Evolutionary conservation across 495 filamentous ascomycete genomes (phyloP).

Genomic region (Platismatia glauca): DNA sequence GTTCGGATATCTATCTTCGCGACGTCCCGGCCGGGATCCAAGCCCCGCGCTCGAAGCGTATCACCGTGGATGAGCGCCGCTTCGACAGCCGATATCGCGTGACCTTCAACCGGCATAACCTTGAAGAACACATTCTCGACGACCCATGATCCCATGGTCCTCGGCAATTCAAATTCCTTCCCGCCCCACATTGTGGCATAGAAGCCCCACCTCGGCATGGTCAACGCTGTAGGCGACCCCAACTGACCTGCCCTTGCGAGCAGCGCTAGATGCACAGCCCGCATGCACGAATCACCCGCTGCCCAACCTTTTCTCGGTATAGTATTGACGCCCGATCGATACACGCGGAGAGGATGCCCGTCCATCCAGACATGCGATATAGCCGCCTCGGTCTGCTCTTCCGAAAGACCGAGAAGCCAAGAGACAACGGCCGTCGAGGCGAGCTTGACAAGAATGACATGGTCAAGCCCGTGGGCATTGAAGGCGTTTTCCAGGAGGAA

Average conservation of each 20-base stretch:
- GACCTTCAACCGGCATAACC: conserved; percentile 32
- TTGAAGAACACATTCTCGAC: conserved; percentile 36
- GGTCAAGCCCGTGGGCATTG: conserved; percentile 37
- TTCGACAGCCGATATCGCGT: conserved; percentile 33
- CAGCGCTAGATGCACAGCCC: conserved; percentile 37
- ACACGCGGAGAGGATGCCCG: conserved; percentile 32
- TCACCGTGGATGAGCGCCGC: too few species aligned
- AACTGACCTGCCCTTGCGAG: conserved; percentile 30
- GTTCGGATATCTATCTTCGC: conserved; percentile 30
- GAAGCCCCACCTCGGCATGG: conserved; percentile 33
- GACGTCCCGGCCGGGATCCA: too few species aligned
- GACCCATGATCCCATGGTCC: conserved; percentile 28
- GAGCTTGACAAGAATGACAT: conserved; percentile 39
- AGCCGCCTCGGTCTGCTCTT: conserved; percentile 29
- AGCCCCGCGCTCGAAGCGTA: too few species aligned
- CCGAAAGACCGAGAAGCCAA: conserved; percentile 31
- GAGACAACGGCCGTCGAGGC: conserved; percentile 33
- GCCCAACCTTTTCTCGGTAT: conserved; percentile 42
- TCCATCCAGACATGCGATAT: conserved; percentile 38
- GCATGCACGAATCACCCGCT: conserved; percentile 36
- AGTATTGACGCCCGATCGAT: conserved; percentile 31
- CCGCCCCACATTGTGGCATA: conserved; percentile 25
- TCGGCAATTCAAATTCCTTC: conserved; percentile 22
- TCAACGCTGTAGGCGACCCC: conserved; percentile 30
- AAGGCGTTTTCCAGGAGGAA: conserved; percentile 34